A percentile compares a stretch with the other conserved stretches of the same genome.
phyloP scores from a whole-genome alignment of 73 alveolate species.

The Symbiodinium pilosum region DNA sequence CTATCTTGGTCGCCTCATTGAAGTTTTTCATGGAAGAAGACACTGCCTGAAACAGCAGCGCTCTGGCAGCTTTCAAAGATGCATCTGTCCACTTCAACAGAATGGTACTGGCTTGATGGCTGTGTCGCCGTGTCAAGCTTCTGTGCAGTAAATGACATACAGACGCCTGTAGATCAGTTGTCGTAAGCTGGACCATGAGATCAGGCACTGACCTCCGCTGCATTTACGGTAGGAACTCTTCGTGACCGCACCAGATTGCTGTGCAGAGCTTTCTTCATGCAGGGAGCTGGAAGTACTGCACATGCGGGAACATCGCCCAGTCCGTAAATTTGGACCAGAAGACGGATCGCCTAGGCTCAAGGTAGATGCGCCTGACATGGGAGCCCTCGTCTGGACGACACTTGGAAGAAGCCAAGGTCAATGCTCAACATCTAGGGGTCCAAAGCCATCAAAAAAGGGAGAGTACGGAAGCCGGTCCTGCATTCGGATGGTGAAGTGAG shows the following conservation, averaged over 20 bases:
- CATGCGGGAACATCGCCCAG: constrained; percentile 94
- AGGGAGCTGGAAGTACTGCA: constrained; percentile 89
- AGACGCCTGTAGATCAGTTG: constrained; percentile 33
- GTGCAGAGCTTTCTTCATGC: too few relatives aligned
- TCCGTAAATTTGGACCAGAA: constrained; percentile 83
- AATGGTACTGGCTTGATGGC: too few relatives aligned
- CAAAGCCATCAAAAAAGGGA: constrained; percentile 76
- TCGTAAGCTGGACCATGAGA: constrained; percentile 56
- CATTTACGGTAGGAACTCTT: too few relatives aligned
- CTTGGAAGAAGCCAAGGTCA: not conserved
- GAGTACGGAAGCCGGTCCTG: constrained; percentile 82
- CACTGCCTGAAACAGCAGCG: not conserved
- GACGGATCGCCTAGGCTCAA: constrained; percentile 24
- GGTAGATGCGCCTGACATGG: not conserved
- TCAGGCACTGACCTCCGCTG: constrained; percentile 39
- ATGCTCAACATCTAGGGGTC: constrained; percentile 38
- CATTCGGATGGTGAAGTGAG: too few relatives aligned
- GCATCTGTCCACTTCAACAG: too few relatives aligned
- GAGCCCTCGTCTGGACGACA: not conserved
- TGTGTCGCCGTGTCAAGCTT: not conserved
- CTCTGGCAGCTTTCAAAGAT: too few relatives aligned
- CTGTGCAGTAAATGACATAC: not conserved
- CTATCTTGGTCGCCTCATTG: constrained; percentile 29
- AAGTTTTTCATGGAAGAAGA: constrained; percentile 70
- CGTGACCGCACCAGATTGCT: too few relatives aligned